Base-by-base conservation (phyloP, 495 filamentous ascomycete genomes). In the Chaetomidium leptoderma region DNA sequence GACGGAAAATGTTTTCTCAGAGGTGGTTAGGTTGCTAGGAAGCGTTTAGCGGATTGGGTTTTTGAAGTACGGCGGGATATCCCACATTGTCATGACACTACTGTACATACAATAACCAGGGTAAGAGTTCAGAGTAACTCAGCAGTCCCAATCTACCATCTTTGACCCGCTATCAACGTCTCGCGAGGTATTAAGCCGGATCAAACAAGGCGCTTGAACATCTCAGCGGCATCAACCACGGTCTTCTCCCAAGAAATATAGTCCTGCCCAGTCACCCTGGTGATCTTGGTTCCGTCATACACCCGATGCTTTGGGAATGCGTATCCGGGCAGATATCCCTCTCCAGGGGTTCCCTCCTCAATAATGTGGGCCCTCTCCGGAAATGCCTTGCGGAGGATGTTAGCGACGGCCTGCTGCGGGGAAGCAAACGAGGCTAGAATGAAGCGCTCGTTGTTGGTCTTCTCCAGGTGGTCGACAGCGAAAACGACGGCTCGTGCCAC, bases 401-500 rank as follows among this genome's bases (percentile, higher is more conserved):
- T 74, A 13, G 72, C 75, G 30, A 68, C 66, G 4, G 68, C 72
- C 55, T 77, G 76, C 0, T 62, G 26, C 6, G 71, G 66, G 0
- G 55, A 62, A 32, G 62, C 70, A 6, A 57, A 58, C 4, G 58
- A 54, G 8, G 59, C 60, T 10, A 59, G 55, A 14, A 77, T 51
- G 55, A 71, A 77, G 30, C 76, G 62, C 60, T 79, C 61, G 33
- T 65, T 64, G 59, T 73, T 65, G 2, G 67, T 52, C n/a, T 63
- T 57, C 4, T 63, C 55, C 6, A 69, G 60, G 43, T 77, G 56
- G 45, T 75, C 72, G 30, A 68, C 58, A 19, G 59, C 68, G 61
- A 68, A 76, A 10, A 72, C 62, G 37, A 75, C 65, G 46, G 73
- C 56, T 0, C 65, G 57, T 7, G 72, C 73, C n/a, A 79, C 75